A percentile compares a stretch with the other conserved stretches of the same genome.
Conservation (phyloP, 2,329 filamentous ascomycete genomes). For the Alternaria metachromatica region DNA sequence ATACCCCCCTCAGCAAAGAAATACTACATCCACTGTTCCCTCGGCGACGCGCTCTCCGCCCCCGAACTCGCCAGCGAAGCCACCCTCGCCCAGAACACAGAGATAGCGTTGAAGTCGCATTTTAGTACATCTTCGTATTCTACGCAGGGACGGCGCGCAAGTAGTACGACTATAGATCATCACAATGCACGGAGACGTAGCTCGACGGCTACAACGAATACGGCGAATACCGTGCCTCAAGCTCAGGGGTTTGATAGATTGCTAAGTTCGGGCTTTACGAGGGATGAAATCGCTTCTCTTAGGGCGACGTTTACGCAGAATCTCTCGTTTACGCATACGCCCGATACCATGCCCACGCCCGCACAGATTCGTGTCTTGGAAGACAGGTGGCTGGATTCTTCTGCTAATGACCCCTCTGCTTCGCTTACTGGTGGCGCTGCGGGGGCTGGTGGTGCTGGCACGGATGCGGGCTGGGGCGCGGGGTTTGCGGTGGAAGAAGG, state of each 20-base stretch:
- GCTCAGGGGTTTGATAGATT: conserved; percentile 91
- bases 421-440: conserved; percentile 26
- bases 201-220: conserved; percentile 45
- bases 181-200: conserved; percentile 23
- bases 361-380: conserved; percentile 78
- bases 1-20: conserved; percentile 52
- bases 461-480: conserved; percentile 56
- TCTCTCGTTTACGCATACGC: conserved; percentile 80
- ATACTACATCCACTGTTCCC: conserved; percentile 94
- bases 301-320: conserved; percentile 89
- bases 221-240: conserved; percentile 66
- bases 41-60: conserved; percentile 74
- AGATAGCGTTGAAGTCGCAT: conserved; percentile 46
- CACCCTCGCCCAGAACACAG: conserved; percentile 48
- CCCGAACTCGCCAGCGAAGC: conserved; percentile 75
- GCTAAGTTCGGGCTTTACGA: conserved; percentile 78
- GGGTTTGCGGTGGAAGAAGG: conserved; percentile 63
- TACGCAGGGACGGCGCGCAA: conserved; percentile 21
- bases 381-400: conserved; percentile 84
- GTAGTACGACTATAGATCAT: conserved; percentile 12
- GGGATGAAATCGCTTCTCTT: conserved; percentile 81
- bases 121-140: conserved; percentile 17
- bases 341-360: conserved; percentile 85
- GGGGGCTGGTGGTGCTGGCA: conserved; percentile 43
- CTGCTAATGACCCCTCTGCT: conserved; percentile 54